Base-by-base conservation (phyloP, 2,329 filamentous ascomycete species). In the Diaporthe amygdali region DNA sequence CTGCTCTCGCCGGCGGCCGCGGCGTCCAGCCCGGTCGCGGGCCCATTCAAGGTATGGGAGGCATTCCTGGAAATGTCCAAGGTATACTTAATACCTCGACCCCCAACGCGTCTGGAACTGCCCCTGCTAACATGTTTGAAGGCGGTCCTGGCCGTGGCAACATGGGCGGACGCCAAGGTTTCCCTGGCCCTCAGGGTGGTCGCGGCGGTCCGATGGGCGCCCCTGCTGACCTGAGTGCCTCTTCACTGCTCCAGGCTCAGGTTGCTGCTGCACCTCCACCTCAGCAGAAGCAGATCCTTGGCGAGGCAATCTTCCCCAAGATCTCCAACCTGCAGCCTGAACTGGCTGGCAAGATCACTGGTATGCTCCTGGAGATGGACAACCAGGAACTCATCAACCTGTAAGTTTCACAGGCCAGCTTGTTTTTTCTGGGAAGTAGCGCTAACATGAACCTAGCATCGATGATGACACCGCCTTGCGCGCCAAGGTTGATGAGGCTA, bases 351-450 rank as follows among this genome's bases (percentile, higher is more conserved):
- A 99, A 99, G 92, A 98, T 99, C 83, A 99, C 96, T 74, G 96
- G 96, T 85, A 99, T 99, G 96, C 93, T 99, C 79, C 86, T 99
- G 78, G 96, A 99, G 90, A 99, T 99, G 96, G 96, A 98, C 79
- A 98, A 98, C 85, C 82, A 88, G 71, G 96, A 99, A 87, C 88
- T 99, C 78, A 89, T 99, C 81, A 94, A 94, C 85, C 90, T 99
- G 94, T 97, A 92, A 94, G 95, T 94, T 75, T 32, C 8, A 64
- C 15, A 1, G 27, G 32, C 7, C 9, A 22, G 22, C 22, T 46
- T 4, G 15, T n/a, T 22, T 41, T 5, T 20, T 51, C 39, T 3
- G 2, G 44, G 44, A 22, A 51, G 41, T 37, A 63, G 10, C 66
- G 61, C 71, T 75, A 71, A 80, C 25, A 10, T 22, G 32, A 54